Percentiles rank a stretch among this genome's conserved stretches.
Evolutionary conservation across 768 basidiomycete species (phyloP).

Genomic region (Pleurotus tuber-regium): DNA sequence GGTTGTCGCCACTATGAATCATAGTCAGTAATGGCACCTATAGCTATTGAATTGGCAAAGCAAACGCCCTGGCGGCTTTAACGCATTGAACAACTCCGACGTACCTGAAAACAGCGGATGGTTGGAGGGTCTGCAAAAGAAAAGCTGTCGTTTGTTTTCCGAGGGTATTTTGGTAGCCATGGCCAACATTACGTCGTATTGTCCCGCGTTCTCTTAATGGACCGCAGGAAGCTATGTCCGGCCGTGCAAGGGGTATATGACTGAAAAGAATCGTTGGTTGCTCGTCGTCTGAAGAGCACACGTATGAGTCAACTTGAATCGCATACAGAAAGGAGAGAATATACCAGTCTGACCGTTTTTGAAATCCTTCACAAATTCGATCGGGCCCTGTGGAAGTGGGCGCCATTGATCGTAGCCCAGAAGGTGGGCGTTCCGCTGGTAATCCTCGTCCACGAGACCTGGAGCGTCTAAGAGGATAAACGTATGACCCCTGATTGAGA

Average conservation of each 20-base stretch:
- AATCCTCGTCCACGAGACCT: constrained; percentile 82
- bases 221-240: constrained; percentile 75
- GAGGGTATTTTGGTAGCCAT: constrained; percentile 80
- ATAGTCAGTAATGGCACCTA: too few species aligned
- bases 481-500: constrained; percentile 66
- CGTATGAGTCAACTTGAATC: constrained; percentile 8
- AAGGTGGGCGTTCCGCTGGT: constrained; percentile 52
- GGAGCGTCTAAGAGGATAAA: constrained; percentile 75
- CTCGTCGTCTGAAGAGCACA: constrained; percentile 22
- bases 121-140: constrained; percentile 64
- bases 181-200: constrained; percentile 74
- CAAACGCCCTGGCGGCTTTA: neutral
- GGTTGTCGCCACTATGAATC: constrained; percentile 75
- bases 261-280: constrained; percentile 68
- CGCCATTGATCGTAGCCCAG: constrained; percentile 54
- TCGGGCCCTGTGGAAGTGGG: constrained; percentile 49
- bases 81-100: constrained; percentile 14
- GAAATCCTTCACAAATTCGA: constrained; percentile 57
- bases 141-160: constrained; percentile 78
- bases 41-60: constrained; percentile 12
- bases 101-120: constrained; percentile 71
- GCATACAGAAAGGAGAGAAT: neutral
- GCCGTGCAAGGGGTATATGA: constrained; percentile 83
- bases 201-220: constrained; percentile 68
- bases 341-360: constrained; percentile 33